Conservation (phyloP, 768 basidiomycete genomes). For the Galerina sulciceps region DNA sequence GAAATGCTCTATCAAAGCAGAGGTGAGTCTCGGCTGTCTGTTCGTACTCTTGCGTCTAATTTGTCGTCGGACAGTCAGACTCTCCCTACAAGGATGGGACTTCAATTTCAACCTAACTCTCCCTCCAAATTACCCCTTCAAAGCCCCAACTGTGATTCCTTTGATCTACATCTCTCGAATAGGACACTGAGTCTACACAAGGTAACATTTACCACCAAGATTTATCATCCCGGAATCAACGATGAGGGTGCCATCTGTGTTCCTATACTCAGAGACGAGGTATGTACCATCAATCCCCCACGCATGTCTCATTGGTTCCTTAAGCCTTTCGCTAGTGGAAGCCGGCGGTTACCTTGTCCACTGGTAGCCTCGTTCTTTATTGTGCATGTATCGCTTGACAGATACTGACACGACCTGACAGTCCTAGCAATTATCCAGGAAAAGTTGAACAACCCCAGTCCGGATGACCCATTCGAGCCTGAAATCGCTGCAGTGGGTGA, state of each 20-base stretch:
- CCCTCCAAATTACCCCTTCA: constrained; percentile 87
- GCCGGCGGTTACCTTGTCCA: constrained; percentile 73
- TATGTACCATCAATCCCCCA: constrained; percentile 34
- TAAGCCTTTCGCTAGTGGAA: constrained; percentile 67
- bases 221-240: constrained; percentile 91
- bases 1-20: constrained; percentile 78
- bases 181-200: constrained; percentile 31
- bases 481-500: constrained; percentile 78
- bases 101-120: constrained; percentile 76
- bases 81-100: constrained; percentile 86
- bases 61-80: constrained; percentile 50
- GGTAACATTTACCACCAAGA: constrained; percentile 86
- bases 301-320: constrained; percentile 11
- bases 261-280: constrained; percentile 83
- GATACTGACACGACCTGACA: constrained; percentile 28
- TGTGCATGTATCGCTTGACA: neutral
- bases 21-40: constrained; percentile 47
- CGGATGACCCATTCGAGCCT: constrained; percentile 88
- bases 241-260: constrained; percentile 88
- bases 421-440: constrained; percentile 80
- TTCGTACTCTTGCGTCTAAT: neutral
- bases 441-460: constrained; percentile 86
- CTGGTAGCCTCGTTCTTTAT: constrained; percentile 47
- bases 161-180: constrained; percentile 3
- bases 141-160: constrained; percentile 71